Evolutionary conservation across 306 rosid species (phyloP).

Genomic region (Luffa aegyptiaca): DNA sequence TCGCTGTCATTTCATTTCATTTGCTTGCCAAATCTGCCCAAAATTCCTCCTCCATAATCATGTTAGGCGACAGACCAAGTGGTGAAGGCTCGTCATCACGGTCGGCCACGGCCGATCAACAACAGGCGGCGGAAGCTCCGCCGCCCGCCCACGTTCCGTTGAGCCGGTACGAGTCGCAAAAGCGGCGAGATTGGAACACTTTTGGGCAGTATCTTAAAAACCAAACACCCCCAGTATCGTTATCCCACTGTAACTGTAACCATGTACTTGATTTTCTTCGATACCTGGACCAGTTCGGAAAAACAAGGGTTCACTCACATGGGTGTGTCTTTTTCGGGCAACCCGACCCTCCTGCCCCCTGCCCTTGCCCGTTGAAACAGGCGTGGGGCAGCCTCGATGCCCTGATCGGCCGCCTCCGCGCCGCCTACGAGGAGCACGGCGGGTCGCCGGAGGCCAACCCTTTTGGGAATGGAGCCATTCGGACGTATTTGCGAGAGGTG

Average conservation of each 20-base stretch:
- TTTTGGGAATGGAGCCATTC: conserved; percentile 70
- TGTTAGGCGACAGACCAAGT: conserved; percentile 35
- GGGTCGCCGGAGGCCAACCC: conserved; percentile 72
- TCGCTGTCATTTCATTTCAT: not conserved
- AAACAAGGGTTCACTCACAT: conserved; percentile 78
- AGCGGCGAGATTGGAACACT: conserved; percentile 87
- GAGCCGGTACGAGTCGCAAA: conserved; percentile 84
- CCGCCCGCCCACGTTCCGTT: conserved; percentile 20
- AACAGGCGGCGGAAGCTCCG: not conserved
- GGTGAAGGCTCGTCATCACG: conserved; percentile 31
- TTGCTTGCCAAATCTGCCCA: conserved; percentile 16
- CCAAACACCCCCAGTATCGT: conserved; percentile 51
- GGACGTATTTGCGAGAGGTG: conserved; percentile 72
- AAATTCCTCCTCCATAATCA: conserved; percentile 21
- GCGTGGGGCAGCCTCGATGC: conserved; percentile 98
- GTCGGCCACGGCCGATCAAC: conserved; percentile 11
- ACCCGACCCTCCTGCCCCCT: conserved; percentile 88
- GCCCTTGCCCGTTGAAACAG: conserved; percentile 76
- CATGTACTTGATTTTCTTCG: conserved; percentile 82
- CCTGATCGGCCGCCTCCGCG: conserved; percentile 76
- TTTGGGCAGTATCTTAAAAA: conserved; percentile 73
- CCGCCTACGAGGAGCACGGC: conserved; percentile 81
- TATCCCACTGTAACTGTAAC: conserved; percentile 67
- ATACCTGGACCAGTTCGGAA: conserved; percentile 84
- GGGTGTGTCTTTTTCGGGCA: conserved; percentile 83